A percentile compares a stretch with the other conserved stretches of the same genome.
phyloP scores from a whole-genome alignment of 1,139 yeast genomes.

The Cylindricascospora bacillispora region DNA sequence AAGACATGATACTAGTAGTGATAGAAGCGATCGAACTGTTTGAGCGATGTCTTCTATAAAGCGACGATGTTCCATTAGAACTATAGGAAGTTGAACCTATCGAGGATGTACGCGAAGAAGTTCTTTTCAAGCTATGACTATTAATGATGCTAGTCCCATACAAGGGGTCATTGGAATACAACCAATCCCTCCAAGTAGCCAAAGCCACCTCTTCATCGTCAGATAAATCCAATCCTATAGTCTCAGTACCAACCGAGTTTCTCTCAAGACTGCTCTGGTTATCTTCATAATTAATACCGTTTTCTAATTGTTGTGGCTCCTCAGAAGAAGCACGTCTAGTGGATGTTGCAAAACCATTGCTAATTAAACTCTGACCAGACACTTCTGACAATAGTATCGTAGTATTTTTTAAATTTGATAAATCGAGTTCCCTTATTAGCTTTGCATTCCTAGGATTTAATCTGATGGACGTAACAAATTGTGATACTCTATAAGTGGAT shows the following conservation, averaged over 20 bases:
- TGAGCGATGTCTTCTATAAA: conserved; percentile 5
- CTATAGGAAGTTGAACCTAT: conserved; percentile 10
- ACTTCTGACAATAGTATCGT: too few relatives aligned
- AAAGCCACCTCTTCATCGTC: conserved; percentile 20
- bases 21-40: conserved; percentile 13
- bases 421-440: conserved; percentile 42
- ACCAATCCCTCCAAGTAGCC: conserved; percentile 91
- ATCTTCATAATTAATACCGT: not conserved
- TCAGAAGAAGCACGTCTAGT: not conserved
- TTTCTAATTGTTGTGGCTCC: conserved; percentile 1
- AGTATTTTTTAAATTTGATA: conserved; percentile 42
- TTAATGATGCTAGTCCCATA: conserved; percentile 33
- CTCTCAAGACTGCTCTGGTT: not conserved
- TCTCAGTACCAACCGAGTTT: too few relatives aligned
- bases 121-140: conserved; percentile 20
- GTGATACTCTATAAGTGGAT: conserved; percentile 67
- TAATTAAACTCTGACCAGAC: too few relatives aligned
- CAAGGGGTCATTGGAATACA: conserved; percentile 55
- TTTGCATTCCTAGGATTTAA: conserved; percentile 42
- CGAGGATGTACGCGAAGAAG: conserved; percentile 14
- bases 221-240: not conserved
- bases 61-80: conserved; percentile 6
- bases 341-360: too few relatives aligned
- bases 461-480: conserved; percentile 54
- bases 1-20: conserved; percentile 14